Evolutionary conservation across 331 rosid genomes (phyloP), one percentile per base, ranked within the genome.

Genomic region (Rhamnella rubrinervis): DNA sequence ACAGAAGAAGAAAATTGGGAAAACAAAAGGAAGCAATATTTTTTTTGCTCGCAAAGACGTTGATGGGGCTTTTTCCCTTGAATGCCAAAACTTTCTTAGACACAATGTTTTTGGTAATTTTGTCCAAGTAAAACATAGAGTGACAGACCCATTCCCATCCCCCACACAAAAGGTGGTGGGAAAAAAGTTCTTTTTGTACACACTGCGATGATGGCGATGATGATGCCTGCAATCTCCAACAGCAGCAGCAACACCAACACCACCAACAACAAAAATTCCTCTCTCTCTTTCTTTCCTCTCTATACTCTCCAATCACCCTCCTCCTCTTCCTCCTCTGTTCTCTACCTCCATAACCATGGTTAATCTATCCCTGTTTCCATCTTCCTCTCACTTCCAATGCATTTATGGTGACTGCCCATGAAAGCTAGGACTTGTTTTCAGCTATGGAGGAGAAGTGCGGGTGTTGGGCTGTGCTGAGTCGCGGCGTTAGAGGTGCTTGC

Each of bases 181-280:
- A 85, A 88, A 88, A 90, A 88, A 87, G 97, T 81, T 91, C 88
- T 87, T 90, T 95, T 95, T 95, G 97, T 88, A 91, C 96, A 81
- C 87, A 81, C 90, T 81, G 96, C 86, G 86, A 86, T 92, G 92
- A 88, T 90, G 93, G 85, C 76, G 86, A 85, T 88, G 92, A 87
- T 85, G 92, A 93, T 93, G 91, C 91, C 87, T 91, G 86, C 84
- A 87, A 84, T 93, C 90, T 79, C 93, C 81, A 75, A 79, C 91
- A 82, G 85, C 75, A 82, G 66, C 85, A 78, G 72, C 78, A 78
- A 61, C 81, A 71, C 77, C 79, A 61, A 35, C 67, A 66, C 60
- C 75, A 72, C 82, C 75, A 83, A 39, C 82, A 60, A 19, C 73
- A 66, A 26, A 65, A 65, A 64, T 76, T 65, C 72, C 57, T 41